Evolutionary conservation across 2,329 filamentous ascomycete genomes (phyloP).

Genomic region (Aspergillus pseudonomiae): DNA sequence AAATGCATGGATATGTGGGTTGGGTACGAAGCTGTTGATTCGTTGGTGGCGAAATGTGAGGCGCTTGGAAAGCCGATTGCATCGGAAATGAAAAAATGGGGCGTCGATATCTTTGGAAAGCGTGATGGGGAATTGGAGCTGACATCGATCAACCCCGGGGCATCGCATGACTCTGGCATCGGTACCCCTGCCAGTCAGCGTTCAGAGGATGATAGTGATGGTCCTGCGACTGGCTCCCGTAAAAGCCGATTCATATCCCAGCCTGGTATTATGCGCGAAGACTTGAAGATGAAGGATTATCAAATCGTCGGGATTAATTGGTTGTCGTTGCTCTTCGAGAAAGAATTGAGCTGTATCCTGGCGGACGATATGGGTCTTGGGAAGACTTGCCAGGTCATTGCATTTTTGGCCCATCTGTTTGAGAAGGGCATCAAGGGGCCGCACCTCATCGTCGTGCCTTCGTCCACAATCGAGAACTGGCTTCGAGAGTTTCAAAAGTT

Average conservation of each 20-base stretch:
- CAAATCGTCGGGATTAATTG: constrained; percentile 95
- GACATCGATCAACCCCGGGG: constrained; percentile 53
- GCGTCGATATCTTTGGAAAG: constrained; percentile 66
- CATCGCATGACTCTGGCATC: constrained; percentile 66
- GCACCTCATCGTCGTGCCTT: constrained; percentile 86
- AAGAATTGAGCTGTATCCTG: constrained; percentile 82
- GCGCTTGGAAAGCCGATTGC: constrained; percentile 68
- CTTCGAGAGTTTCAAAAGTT: constrained; percentile 86
- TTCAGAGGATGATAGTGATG: constrained; percentile 52
- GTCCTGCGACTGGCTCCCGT: constrained; percentile 36
- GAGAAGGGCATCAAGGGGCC: constrained; percentile 69
- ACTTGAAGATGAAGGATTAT: constrained; percentile 84
- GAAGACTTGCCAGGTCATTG: constrained; percentile 96
- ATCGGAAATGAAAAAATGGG: constrained; percentile 68
- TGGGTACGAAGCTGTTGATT: constrained; percentile 81
- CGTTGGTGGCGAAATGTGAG: constrained; percentile 77
- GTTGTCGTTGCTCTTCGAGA: constrained; percentile 80
- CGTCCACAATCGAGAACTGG: constrained; percentile 96
- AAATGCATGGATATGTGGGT: constrained; percentile 72
- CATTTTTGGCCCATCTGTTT: constrained; percentile 81
- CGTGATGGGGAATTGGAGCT: constrained; percentile 64
- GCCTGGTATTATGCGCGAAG: constrained; percentile 74
- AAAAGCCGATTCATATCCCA: constrained; percentile 61
- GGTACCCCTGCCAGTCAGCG: constrained; percentile 60
- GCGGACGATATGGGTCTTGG: constrained; percentile 96